Evolutionary conservation across 306 rosid species (phyloP), one percentile per base, ranked within the genome.

Genomic region (Prinsepia uniflora): DNA sequence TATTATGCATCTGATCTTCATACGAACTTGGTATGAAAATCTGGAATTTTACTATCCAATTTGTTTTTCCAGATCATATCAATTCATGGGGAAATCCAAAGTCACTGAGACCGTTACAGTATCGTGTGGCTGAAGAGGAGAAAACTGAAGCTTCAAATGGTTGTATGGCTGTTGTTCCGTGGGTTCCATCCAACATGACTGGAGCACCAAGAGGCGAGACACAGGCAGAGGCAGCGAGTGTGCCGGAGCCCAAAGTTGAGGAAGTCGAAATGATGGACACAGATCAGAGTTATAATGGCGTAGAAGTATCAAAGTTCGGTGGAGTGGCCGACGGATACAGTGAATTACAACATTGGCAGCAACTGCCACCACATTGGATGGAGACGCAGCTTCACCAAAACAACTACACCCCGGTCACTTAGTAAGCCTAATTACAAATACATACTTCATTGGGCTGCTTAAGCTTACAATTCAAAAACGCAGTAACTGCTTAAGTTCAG

Each of bases 241-340:
- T 58, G 13, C 19, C 24, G 13, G 57, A 30, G n/a, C 48, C 78
- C 24, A 63, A 81, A 20, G 68, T 53, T n/a, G 82, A 76, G 56
- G 80, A 72, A 24, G 67, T 48, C 7, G 79, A 77, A 50, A 79
- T 87, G 88, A 83, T 81, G 89, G 88, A 87, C 58, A 45, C 73
- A 8, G 88, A 77, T 59, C 80, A 75, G 41, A 44, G 7, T 41
- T 39, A 14, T 9, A 15, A 18, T 46, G 36, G 45, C 55, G 42
- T 5, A 2, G 48, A 30, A 3, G 41, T 64, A 17, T 19, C 70
- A 22, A 70, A 43, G 49, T 68, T 68, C 0, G 68, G 52, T 53
- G 59, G 30, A 17, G 43, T 36, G 60, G 75, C 36, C 8, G 46
- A 75, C 36, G 73, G 72, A 36, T 44, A 58, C 4, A 72, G 65